Evolutionary conservation across 805 yeast genomes (phyloP).

Genomic region (Ogataea nonfermentans): DNA sequence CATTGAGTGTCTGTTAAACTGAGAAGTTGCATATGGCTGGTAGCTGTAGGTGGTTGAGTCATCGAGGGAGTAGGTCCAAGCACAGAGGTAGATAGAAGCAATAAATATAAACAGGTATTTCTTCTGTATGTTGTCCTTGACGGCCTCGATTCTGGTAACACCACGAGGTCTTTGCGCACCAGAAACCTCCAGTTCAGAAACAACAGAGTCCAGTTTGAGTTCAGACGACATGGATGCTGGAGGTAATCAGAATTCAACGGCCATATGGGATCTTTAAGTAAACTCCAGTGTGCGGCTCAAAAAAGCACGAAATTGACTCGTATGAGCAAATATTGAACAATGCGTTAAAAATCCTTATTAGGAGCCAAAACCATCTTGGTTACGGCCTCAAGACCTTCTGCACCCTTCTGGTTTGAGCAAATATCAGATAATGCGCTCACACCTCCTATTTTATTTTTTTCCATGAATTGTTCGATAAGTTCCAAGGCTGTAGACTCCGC

Average conservation of each 20-base stretch:
- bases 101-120: conserved; percentile 15
- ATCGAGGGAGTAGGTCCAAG: conserved; percentile 34
- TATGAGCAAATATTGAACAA: too few species aligned
- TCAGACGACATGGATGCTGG: not conserved
- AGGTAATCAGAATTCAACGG: too few species aligned
- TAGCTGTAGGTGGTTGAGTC: conserved; percentile 34
- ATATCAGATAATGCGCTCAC: conserved; percentile 20
- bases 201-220: not conserved
- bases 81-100: conserved; percentile 85
- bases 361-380: conserved; percentile 1
- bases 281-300: too few species aligned
- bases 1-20: conserved; percentile 24
- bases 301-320: too few species aligned
- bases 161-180: conserved; percentile 14
- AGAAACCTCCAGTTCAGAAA: not conserved
- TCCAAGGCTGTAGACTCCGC: conserved; percentile 8
- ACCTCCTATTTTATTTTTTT: conserved; percentile 10
- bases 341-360: too few species aligned
- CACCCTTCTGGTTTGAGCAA: conserved; percentile 20
- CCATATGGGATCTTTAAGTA: too few species aligned
- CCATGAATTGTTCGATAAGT: conserved; percentile 14
- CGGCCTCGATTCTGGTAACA: conserved; percentile 5
- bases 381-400: conserved; percentile 10
- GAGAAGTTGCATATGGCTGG: conserved; percentile 34
- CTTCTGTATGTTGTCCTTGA: not conserved